phyloP scores from a whole-genome alignment of 495 filamentous ascomycete genomes.

The Podospora tetraspora region DNA sequence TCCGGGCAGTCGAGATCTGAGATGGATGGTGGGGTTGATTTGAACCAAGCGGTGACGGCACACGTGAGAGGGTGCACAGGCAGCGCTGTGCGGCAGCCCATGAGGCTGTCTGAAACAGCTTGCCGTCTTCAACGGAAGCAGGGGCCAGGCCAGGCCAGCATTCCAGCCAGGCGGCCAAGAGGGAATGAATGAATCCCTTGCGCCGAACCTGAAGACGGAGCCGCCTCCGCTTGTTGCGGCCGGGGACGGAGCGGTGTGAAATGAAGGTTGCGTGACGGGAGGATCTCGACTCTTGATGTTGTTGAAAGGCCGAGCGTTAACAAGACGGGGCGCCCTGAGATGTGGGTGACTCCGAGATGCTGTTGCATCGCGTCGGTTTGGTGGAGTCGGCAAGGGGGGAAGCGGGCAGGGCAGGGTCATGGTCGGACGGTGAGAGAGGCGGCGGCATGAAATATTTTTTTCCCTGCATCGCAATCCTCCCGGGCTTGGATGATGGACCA shows the following conservation, averaged over 20 bases:
- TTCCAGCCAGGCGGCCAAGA: background rate
- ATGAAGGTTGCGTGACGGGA: background rate
- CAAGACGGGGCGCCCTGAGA: background rate
- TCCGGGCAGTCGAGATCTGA: background rate
- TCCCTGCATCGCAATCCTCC: background rate
- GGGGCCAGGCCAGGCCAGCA: background rate
- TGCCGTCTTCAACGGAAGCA: background rate
- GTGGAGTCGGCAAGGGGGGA: background rate
- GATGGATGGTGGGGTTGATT: slow-evolving; percentile 1
- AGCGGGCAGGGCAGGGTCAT: no score
- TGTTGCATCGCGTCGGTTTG: background rate
- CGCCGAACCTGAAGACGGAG: background rate
- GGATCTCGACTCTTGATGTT: background rate
- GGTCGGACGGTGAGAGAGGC: background rate
- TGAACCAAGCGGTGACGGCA: background rate
- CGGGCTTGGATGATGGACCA: no score
- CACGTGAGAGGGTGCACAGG: slow-evolving; percentile 6
- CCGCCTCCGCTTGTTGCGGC: background rate
- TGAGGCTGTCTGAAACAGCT: slow-evolving; percentile 10
- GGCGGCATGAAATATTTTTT: background rate
- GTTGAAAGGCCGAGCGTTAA: no score
- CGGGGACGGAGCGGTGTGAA: background rate
- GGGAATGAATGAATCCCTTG: no score
- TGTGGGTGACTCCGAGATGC: background rate
- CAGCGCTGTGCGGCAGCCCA: background rate